Percentiles rank a stretch among this genome's conserved stretches.
Conservation (phyloP, 2,329 filamentous ascomycete genomes). For the Cytospora schulzeri region DNA sequence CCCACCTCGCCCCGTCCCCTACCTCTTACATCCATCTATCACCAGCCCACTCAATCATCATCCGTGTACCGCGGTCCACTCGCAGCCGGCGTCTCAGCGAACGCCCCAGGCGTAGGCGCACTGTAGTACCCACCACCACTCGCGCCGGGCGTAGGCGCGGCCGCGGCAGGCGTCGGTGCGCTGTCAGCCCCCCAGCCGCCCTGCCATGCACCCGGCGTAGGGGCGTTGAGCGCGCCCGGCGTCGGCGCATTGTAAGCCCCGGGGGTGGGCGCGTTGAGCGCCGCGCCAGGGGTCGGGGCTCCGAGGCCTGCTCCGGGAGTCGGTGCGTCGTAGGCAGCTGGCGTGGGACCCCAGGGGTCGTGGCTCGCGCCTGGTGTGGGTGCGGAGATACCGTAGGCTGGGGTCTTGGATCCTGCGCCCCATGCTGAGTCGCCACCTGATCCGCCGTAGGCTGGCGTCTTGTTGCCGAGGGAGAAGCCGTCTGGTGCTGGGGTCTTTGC, state of each 20-base stretch:
- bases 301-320: slow-evolving; percentile 62
- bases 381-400: slow-evolving; percentile 66
- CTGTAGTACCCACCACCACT: slow-evolving; percentile 59
- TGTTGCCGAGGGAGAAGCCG: slow-evolving; percentile 67
- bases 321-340: slow-evolving; percentile 68
- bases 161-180: slow-evolving; percentile 66
- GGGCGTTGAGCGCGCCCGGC: slow-evolving; percentile 62
- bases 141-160: slow-evolving; percentile 70
- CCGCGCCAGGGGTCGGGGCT: slow-evolving; percentile 60
- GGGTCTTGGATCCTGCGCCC: slow-evolving; percentile 74
- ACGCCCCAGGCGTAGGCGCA: slow-evolving; percentile 67
- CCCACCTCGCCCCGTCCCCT: no score
- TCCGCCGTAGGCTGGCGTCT: slow-evolving; percentile 63
- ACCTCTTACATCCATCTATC: background rate
- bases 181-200: slow-evolving; percentile 62
- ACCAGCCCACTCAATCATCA: slow-evolving; percentile 43
- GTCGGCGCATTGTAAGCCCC: slow-evolving; percentile 68
- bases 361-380: slow-evolving; percentile 61
- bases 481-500: slow-evolving; percentile 70
- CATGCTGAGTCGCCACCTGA: slow-evolving; percentile 57
- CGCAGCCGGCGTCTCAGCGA: slow-evolving; percentile 63
- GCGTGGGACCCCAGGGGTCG: slow-evolving; percentile 57
- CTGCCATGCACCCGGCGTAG: slow-evolving; percentile 69
- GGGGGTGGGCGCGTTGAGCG: slow-evolving; percentile 70
- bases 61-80: slow-evolving; percentile 58